Base-by-base conservation (phyloP, 345 rosid species). In the Lepidium africanum region DNA sequence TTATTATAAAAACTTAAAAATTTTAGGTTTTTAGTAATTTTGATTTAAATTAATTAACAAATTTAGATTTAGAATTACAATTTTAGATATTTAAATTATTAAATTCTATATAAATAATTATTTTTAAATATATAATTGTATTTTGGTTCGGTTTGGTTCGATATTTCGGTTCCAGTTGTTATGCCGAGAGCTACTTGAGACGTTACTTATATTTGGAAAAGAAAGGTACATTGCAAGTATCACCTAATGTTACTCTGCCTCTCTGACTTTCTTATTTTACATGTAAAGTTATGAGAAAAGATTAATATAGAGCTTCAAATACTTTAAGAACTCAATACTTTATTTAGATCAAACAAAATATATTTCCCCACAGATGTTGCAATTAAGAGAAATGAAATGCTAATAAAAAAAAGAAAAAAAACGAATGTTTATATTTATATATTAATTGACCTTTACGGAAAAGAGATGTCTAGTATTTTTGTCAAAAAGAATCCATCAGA, bases 391-490 rank as follows among this genome's bases (percentile, higher is more conserved):
- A 57, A 45, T 37, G 7, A 68, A 68, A 37, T 68, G 19, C 27
- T 13, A 49, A 40, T 49, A 25, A 21, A n/a, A 33, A 41, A 3
- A 21, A 13, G 15, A 30, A n/a, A 33, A 41, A 3, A 21, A 13
- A 25, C 16, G 32, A 27, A 27, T 27, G 32, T 27, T 4, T 27
- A 4, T 16, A 40, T 36, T 16, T 30, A 63, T 72, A 46, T 55
- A 45, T 74, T 42, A 27, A 27, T 59, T 66, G 35, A 73, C 77
- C 71, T 73, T 73, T 73, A 74, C 68, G 73, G 62, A 67, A 59
- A 74, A 74, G 68, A 42, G 68, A 74, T 49, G 77, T 57, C 19
- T 55, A 7, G 17, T 54, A 16, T 19, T 1, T 32, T 16, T 48
- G 14, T 50, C 14, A 45, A 65, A 49, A 65, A 11, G 11, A 56